Percentiles rank a stretch among this genome's conserved stretches.
phyloP scores from a whole-genome alignment of 495 filamentous ascomycete genomes.

The Astrocystis sublimbata region DNA sequence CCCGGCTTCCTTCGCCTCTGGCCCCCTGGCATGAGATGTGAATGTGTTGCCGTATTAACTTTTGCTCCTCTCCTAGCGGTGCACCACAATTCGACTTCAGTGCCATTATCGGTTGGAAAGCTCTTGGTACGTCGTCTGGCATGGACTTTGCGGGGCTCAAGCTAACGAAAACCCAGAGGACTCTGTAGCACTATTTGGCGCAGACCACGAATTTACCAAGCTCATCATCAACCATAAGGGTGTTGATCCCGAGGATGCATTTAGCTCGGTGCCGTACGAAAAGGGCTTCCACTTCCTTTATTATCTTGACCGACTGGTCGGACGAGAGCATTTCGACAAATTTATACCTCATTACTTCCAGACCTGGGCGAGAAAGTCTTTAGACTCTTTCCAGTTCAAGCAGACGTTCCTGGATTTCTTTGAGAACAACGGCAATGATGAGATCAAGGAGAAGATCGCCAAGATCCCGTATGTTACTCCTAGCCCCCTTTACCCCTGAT shows the following conservation, averaged over 20 bases:
- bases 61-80: slow-evolving; percentile 38
- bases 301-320: slow-evolving; percentile 79
- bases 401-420: slow-evolving; percentile 85
- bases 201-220: slow-evolving; percentile 89
- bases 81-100: slow-evolving; percentile 88
- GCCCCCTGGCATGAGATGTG: not conserved
- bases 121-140: slow-evolving; percentile 44
- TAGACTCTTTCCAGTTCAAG: slow-evolving; percentile 93
- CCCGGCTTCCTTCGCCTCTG: not conserved
- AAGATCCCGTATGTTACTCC: no score
- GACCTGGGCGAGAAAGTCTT: slow-evolving; percentile 73
- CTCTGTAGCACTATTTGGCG: slow-evolving; percentile 71
- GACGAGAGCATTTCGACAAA: slow-evolving; percentile 82
- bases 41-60: not conserved
- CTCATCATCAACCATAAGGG: slow-evolving; percentile 82
- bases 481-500: no score
- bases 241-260: slow-evolving; percentile 93
- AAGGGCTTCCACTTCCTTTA: slow-evolving; percentile 67
- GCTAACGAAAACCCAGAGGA: slow-evolving; percentile 52
- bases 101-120: slow-evolving; percentile 80
- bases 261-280: slow-evolving; percentile 81
- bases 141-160: slow-evolving; percentile 33
- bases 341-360: slow-evolving; percentile 96
- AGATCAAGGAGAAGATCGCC: slow-evolving; percentile 64
- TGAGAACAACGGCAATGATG: slow-evolving; percentile 57